A percentile compares a stretch with the other conserved stretches of the same genome.
Conservation (phyloP, 495 filamentous ascomycete genomes). For the Choiromyces venosus region DNA sequence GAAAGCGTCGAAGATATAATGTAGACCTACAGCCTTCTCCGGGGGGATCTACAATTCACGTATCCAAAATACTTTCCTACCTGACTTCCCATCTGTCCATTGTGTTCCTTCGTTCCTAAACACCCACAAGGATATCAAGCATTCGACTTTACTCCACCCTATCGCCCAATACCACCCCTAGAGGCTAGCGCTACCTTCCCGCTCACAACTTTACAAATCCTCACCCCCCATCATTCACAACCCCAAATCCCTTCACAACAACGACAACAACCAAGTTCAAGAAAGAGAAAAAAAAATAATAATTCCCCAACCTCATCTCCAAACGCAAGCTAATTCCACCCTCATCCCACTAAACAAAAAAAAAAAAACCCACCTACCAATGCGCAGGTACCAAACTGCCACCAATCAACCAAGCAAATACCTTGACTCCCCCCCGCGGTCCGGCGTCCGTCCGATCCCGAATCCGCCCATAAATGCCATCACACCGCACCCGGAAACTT, state of each 20-base stretch:
- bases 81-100: neutral
- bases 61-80: neutral
- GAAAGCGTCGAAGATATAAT: neutral
- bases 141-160: too few species aligned
- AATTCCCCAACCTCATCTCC: neutral
- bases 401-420: neutral
- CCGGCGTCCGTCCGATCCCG: slow-evolving; percentile 1
- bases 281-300: neutral
- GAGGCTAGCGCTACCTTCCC: too few species aligned
- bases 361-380: neutral
- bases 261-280: too few species aligned
- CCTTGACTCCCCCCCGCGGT: too few species aligned
- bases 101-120: neutral
- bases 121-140: neutral
- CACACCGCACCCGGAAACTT: neutral
- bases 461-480: neutral
- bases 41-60: neutral
- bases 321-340: neutral
- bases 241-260: neutral
- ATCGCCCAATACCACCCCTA: too few species aligned
- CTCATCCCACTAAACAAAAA: neutral
- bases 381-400: neutral
- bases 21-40: neutral
- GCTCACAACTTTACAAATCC: neutral
- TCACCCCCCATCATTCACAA: neutral